Base-by-base conservation (phyloP, 495 filamentous ascomycete species). In the Friedmanniomyces endolithicus region DNA sequence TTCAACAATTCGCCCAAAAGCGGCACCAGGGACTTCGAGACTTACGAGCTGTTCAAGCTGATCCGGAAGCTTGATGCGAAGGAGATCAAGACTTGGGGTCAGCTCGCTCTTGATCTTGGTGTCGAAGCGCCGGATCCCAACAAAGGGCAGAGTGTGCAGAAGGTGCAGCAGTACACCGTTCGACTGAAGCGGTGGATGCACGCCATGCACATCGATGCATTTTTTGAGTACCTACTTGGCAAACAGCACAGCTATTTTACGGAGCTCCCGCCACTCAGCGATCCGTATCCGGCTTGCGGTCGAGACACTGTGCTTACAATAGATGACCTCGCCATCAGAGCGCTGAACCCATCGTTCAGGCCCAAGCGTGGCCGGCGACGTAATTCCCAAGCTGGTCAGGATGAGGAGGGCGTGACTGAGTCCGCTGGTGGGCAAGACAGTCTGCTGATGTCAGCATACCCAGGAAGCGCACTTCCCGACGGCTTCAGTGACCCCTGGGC, bases 131-230 rank as follows among this genome's bases (percentile, higher is more conserved):
- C 92, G 14, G 83, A 83, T 56, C 69, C 80, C 55, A 82, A 85
- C 49, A 90, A 92, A 70, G 87, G 88, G 19, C 87, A 96, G 68
- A 95, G 88, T 65, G 83, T 88, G 1, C 92, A 98, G 68, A 98
- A 95, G 67, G 88, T 98, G 35, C 90, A 96, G 68, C 92, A 98
- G 64, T 98, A 98, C 71, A 88, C 88, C 48, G 92, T 96, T 33
- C 75, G 92, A 48, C 72, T 97, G 41, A 97, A 96, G 86, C 80
- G 92, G 55, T 98, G 92, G 92, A 92, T 98, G 87, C 88, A 87
- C 64, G 90, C 92, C 0, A 94, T 95, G 87, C 92, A 96, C 65
- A 79, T 98, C 20, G 89, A 96, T 74, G 86, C 90, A 17, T 98
- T 96, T 66, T 96, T 96, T 66, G 88, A 95, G 63, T 96, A 87